A percentile compares a stretch with the other conserved stretches of the same genome.
Evolutionary conservation across 2,329 filamentous ascomycete species (phyloP).

Genomic region (Ilyonectria mors-panacis): DNA sequence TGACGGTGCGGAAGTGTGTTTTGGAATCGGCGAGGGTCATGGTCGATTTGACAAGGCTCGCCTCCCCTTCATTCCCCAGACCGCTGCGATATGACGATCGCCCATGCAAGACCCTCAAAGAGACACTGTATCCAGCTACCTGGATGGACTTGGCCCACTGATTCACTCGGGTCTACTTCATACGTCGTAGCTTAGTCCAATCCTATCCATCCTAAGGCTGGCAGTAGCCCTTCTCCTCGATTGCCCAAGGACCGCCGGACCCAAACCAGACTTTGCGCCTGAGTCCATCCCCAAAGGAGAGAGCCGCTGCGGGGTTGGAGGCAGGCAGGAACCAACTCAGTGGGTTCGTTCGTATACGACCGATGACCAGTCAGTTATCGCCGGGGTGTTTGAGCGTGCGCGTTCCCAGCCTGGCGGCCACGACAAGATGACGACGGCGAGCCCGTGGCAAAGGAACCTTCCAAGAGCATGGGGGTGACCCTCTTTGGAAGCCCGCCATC

Average conservation of each 20-base stretch:
- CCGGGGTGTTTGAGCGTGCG: slow-evolving; percentile 6
- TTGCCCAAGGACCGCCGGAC: slow-evolving; percentile 2
- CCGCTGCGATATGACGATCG: slow-evolving; percentile 45
- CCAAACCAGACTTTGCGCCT: slow-evolving; percentile 25
- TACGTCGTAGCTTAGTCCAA: slow-evolving; percentile 11
- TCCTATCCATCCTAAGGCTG: not conserved
- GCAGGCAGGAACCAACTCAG: slow-evolving; percentile 11
- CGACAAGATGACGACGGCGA: slow-evolving; percentile 18
- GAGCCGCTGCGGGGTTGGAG: slow-evolving; percentile 19
- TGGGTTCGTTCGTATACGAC: slow-evolving; percentile 22
- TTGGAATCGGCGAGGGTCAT: slow-evolving; percentile 37
- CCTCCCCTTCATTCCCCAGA: slow-evolving; percentile 25
- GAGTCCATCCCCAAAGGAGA: slow-evolving; percentile 1
- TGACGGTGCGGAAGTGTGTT: slow-evolving; percentile 37
- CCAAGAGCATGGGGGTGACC: slow-evolving; percentile 3
- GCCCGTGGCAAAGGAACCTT: slow-evolving; percentile 11
- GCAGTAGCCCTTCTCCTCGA: not conserved
- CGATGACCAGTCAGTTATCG: slow-evolving; percentile 26
- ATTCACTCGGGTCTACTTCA: not conserved
- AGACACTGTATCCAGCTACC: slow-evolving; percentile 28
- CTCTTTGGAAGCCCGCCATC: slow-evolving; percentile 16
- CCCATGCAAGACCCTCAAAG: slow-evolving; percentile 37
- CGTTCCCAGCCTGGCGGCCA: slow-evolving; percentile 7
- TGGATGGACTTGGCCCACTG: slow-evolving; percentile 24
- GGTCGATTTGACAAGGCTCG: slow-evolving; percentile 3